phyloP scores from a whole-genome alignment of 805 yeast genomes.

The Myxozyma monticola region DNA sequence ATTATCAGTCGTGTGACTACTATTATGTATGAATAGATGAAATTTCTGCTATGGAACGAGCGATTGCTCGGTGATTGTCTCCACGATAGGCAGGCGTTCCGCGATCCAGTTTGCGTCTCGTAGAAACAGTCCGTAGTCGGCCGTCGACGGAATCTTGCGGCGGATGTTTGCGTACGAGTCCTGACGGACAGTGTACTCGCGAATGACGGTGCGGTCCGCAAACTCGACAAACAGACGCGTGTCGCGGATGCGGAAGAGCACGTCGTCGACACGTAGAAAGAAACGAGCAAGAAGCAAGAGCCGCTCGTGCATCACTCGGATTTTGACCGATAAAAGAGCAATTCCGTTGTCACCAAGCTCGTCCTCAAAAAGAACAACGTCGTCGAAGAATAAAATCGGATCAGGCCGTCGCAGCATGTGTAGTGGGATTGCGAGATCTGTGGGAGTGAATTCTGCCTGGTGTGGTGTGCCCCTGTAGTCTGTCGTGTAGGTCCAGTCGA shows the following conservation, averaged over 20 bases:
- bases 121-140: constrained; percentile 66
- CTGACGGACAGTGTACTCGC: constrained; percentile 77
- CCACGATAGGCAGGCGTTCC: constrained; percentile 53
- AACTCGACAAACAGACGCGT: constrained; percentile 82
- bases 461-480: constrained; percentile 60
- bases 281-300: constrained; percentile 72
- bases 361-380: constrained; percentile 85
- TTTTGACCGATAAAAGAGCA: constrained; percentile 69
- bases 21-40: neutral
- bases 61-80: constrained; percentile 39
- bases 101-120: constrained; percentile 89
- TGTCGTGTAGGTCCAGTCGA: constrained; percentile 95
- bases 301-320: constrained; percentile 85
- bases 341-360: constrained; percentile 97
- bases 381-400: constrained; percentile 87
- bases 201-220: constrained; percentile 57
- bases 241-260: constrained; percentile 78
- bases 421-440: constrained; percentile 58
- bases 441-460: constrained; percentile 34
- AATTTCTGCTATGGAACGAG: neutral
- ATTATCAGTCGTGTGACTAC: neutral
- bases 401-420: constrained; percentile 69
- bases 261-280: constrained; percentile 87
- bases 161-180: constrained; percentile 51
- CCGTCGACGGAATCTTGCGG: constrained; percentile 47